Conservation (phyloP, 1,284 basidiomycete genomes). For the Moesziomyces sp. region DNA sequence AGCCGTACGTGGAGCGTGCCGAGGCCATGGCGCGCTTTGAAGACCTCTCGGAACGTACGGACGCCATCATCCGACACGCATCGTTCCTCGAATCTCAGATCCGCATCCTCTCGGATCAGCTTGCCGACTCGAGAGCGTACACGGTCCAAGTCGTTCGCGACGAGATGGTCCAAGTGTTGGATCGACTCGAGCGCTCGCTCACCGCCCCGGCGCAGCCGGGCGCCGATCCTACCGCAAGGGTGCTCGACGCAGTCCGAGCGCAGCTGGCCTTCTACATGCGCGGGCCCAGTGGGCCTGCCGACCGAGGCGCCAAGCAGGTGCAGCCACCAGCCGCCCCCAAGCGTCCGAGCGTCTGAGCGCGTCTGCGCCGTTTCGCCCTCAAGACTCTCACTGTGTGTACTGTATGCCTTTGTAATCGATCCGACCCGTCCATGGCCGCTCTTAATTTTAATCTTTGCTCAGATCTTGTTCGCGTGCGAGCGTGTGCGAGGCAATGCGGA, state of each 20-base stretch:
- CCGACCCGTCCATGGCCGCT: too few relatives aligned
- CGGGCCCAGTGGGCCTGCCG: slow-evolving; percentile 9
- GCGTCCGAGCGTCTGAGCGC: too few relatives aligned
- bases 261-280: slow-evolving; percentile 32
- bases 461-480: too few relatives aligned
- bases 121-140: slow-evolving; percentile 38
- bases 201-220: slow-evolving; percentile 18
- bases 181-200: slow-evolving; percentile 30
- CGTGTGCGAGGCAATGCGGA: too few relatives aligned
- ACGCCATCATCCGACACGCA: slow-evolving; percentile 62
- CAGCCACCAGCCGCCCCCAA: slow-evolving; percentile 3
- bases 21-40: slow-evolving; percentile 47
- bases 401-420: too few relatives aligned
- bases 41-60: slow-evolving; percentile 61
- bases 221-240: slow-evolving; percentile 19
- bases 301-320: slow-evolving; percentile 4
- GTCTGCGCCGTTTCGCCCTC: too few relatives aligned
- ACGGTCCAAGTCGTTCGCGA: slow-evolving; percentile 32
- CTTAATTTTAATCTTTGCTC: too few relatives aligned
- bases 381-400: too few relatives aligned
- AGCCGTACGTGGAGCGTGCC: slow-evolving; percentile 21
- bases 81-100: slow-evolving; percentile 60
- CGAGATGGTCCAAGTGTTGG: slow-evolving; percentile 37
- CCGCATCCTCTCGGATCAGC: slow-evolving; percentile 51
- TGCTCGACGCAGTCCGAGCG: slow-evolving; percentile 25